A percentile compares a stretch with the other conserved stretches of the same genome.
phyloP scores from a whole-genome alignment of 129 eudicot genomes.

The Centaurea solstitialis region DNA sequence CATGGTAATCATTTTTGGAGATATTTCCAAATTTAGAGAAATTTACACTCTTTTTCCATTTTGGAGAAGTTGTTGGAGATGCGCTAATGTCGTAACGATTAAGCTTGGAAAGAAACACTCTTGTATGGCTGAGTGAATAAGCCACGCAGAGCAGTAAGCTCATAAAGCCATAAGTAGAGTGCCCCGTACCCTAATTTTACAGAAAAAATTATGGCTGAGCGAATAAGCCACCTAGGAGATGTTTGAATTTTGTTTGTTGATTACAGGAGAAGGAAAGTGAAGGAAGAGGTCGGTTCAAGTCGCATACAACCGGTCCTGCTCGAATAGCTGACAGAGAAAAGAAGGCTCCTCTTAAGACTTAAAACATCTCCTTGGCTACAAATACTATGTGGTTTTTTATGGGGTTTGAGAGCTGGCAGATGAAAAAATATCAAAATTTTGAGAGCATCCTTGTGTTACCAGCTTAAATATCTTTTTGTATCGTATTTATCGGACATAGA shows the following conservation, averaged over 20 bases:
- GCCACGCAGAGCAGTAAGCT: neutral
- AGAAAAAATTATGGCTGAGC: neutral
- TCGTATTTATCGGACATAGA: slow-evolving; percentile 14
- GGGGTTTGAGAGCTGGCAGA: neutral
- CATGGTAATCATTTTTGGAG: no score
- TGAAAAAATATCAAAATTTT: slow-evolving; percentile 13
- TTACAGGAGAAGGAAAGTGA: slow-evolving; percentile 80
- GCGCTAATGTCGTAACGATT: neutral
- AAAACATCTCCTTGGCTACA: neutral
- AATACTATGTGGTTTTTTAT: neutral
- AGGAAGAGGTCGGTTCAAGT: slow-evolving; percentile 94
- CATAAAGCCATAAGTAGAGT: neutral
- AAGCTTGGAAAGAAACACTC: neutral
- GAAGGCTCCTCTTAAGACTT: slow-evolving; percentile 92
- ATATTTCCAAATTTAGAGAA: no score
- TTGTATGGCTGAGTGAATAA: neutral
- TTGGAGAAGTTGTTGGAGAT: no score
- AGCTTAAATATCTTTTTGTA: slow-evolving; percentile 12
- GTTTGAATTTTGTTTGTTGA: neutral
- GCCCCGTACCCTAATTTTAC: neutral
- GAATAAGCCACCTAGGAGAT: no score
- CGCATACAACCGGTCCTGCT: slow-evolving; percentile 86
- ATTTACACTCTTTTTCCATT: no score
- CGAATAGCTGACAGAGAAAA: slow-evolving; percentile 94
- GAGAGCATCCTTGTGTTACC: slow-evolving; percentile 54